Conservation (phyloP, 371 early-diverging fungal species). For the Mortierella sp. region DNA sequence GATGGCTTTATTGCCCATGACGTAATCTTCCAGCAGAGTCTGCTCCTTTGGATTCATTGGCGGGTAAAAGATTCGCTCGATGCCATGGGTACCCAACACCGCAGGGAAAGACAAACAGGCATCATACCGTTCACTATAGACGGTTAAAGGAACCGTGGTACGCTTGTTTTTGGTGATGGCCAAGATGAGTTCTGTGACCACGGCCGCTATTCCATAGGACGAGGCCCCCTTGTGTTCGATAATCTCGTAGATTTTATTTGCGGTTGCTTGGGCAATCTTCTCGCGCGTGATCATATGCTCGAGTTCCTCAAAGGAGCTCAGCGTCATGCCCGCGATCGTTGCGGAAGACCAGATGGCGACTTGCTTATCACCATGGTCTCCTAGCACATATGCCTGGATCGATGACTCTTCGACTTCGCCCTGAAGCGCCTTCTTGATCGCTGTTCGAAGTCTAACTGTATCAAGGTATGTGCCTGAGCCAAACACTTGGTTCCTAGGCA, state of each 20-base stretch:
- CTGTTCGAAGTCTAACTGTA: conserved; percentile 72
- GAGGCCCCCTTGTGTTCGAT: conserved; percentile 85
- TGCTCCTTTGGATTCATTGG: conserved; percentile 63
- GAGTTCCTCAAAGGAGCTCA: conserved; percentile 56
- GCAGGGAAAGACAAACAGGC: conserved; percentile 75
- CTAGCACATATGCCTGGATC: conserved; percentile 81
- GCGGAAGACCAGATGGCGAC: conserved; percentile 82
- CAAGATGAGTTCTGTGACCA: conserved; percentile 72
- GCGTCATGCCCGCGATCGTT: conserved; percentile 67
- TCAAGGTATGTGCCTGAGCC: conserved; percentile 88
- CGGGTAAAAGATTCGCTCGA: conserved; percentile 67
- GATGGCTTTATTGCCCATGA: conserved; percentile 1
- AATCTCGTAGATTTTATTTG: conserved; percentile 81
- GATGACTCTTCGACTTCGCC: conserved; percentile 50
- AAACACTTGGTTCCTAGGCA: conserved; percentile 81
- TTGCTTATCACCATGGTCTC: conserved; percentile 88
- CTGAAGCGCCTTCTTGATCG: conserved; percentile 64
- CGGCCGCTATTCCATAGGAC: conserved; percentile 85
- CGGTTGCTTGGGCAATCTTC: conserved; percentile 59
- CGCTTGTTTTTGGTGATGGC: conserved; percentile 64
- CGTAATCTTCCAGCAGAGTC: conserved; percentile 3
- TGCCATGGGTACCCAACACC: conserved; percentile 71
- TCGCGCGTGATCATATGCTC: conserved; percentile 66
- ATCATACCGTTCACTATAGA: conserved; percentile 63
- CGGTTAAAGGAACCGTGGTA: conserved; percentile 68